phyloP scores from a whole-genome alignment of 176 grass and related monocot genomes.

The Lolium rigidum region DNA sequence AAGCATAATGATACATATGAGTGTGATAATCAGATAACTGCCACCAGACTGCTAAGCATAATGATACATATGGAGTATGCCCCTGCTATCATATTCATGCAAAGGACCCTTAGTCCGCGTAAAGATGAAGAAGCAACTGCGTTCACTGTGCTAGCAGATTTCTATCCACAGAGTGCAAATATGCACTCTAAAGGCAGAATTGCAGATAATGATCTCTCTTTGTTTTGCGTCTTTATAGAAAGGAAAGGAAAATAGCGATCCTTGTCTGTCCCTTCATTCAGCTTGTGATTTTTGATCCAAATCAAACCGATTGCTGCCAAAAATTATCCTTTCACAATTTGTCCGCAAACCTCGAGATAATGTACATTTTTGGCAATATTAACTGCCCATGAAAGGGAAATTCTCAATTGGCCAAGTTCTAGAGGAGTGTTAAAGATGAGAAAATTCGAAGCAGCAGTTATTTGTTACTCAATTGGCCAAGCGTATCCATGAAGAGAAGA shows the following conservation, averaged over 20 bases:
- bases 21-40: constrained; percentile 17
- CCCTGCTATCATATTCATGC: background rate
- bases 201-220: background rate
- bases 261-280: constrained; percentile 20
- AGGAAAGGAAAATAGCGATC: background rate
- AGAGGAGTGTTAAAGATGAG: background rate
- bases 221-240: background rate
- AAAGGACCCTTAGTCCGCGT: background rate
- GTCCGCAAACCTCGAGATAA: background rate
- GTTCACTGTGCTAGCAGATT: background rate
- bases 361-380: background rate
- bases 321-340: background rate
- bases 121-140: background rate
- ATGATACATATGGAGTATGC: background rate
- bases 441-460: background rate
- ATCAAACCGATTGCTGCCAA: background rate
- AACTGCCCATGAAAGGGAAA: background rate
- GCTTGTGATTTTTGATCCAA: background rate
- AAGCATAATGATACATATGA: background rate
- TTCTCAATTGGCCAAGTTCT: constrained; percentile 1
- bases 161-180: background rate
- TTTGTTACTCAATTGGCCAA: constrained; percentile 25
- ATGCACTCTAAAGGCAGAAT: background rate
- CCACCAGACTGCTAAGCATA: background rate
- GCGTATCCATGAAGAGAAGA: constrained; percentile 20